Evolutionary conservation across 352 stramenopile genomes (phyloP).

Genomic region (Globisporangium radiosum): DNA sequence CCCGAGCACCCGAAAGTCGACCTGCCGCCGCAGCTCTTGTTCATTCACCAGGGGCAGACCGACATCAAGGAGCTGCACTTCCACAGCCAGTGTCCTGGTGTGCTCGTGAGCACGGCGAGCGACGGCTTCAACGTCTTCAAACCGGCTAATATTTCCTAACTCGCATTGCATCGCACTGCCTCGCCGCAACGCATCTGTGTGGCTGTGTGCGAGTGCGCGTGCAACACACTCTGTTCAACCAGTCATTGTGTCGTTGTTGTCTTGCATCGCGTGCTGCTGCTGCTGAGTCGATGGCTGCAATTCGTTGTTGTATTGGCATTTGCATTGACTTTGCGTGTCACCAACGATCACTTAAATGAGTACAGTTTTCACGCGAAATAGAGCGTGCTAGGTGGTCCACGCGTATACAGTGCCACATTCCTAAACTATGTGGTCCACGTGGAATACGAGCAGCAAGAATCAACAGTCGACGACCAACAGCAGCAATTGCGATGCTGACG

Average conservation of each 20-base stretch:
- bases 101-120: slow-evolving; percentile 94
- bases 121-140: slow-evolving; percentile 99
- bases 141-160: slow-evolving; percentile 90
- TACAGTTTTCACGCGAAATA: no score
- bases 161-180: not conserved
- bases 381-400: no score
- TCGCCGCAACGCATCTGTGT: not conserved
- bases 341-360: no score
- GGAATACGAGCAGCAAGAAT: no score
- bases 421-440: no score
- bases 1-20: slow-evolving; percentile 67
- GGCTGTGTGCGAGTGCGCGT: not conserved
- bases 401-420: no score
- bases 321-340: no score
- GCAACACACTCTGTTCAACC: not conserved
- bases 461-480: not conserved
- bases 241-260: no score
- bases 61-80: slow-evolving; percentile 99
- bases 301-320: no score
- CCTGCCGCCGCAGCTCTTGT: slow-evolving; percentile 97
- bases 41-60: slow-evolving; percentile 98
- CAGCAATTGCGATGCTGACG: not conserved
- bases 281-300: no score
- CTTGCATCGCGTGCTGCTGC: no score
- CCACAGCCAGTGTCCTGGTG: slow-evolving; percentile 97